These are phyloP conservation scores for Hygrophorus pudorinus DNA, from an alignment of 768 basidiomycete genomes.

Conservation along the genomic window DNA sequence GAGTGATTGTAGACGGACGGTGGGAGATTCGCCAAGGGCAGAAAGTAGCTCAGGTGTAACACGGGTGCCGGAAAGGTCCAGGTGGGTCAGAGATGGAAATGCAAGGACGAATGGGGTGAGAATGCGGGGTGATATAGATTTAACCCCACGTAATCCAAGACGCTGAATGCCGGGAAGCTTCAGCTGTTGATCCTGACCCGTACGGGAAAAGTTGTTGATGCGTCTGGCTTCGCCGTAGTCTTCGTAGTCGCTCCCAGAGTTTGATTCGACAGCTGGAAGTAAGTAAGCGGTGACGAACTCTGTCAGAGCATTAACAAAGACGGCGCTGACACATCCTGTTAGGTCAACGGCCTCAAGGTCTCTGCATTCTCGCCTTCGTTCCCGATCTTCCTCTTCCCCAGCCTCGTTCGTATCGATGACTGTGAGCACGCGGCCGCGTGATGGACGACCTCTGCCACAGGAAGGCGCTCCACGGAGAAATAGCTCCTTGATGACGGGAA, in stretches of 20 bases:
- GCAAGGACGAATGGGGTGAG: slow-evolving; percentile 68
- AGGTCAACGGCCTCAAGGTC: slow-evolving; percentile 86
- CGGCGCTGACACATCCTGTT: slow-evolving; percentile 88
- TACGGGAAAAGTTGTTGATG: slow-evolving; percentile 24
- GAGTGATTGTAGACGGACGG: slow-evolving; percentile 65
- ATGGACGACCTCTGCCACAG: slow-evolving; percentile 56
- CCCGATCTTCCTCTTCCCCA: slow-evolving; percentile 64
- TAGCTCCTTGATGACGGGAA: slow-evolving; percentile 80
- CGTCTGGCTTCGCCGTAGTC: slow-evolving; percentile 22
- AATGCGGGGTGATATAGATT: slow-evolving; percentile 60
- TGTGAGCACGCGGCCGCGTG: slow-evolving; percentile 47
- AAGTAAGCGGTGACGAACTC: slow-evolving; percentile 73
- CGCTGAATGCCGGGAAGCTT: slow-evolving; percentile 64
- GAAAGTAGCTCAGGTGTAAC: slow-evolving; percentile 65
- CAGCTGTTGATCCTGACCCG: slow-evolving; percentile 38
- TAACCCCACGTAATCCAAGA: slow-evolving; percentile 74
- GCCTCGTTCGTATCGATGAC: slow-evolving; percentile 41
- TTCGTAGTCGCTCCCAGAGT: slow-evolving; percentile 34
- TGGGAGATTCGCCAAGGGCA: slow-evolving; percentile 50
- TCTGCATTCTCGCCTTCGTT: slow-evolving; percentile 61
- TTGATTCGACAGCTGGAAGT: slow-evolving; percentile 28
- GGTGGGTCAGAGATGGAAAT: slow-evolving; percentile 79
- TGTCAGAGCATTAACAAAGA: slow-evolving; percentile 78
- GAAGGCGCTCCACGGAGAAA: slow-evolving; percentile 77
- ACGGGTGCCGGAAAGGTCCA: slow-evolving; percentile 89